These are phyloP conservation scores for Apophysomyces sp. DNA, from an alignment of 371 early-diverging fungal genomes.

Conservation along the genomic window DNA sequence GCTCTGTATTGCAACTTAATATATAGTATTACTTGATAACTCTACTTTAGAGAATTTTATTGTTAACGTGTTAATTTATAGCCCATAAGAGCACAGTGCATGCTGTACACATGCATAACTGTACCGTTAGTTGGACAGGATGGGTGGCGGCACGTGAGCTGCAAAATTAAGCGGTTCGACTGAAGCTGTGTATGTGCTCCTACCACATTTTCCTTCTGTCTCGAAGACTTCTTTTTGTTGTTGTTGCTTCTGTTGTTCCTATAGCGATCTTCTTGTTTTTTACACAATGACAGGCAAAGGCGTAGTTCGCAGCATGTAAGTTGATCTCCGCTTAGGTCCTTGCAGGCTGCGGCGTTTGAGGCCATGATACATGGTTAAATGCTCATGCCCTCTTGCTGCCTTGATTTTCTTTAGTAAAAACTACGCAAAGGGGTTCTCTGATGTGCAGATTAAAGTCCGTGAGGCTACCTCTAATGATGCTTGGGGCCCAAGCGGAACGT, in stretches of 20 bases:
- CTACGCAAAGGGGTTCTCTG: constrained; percentile 93
- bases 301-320: constrained; percentile 2
- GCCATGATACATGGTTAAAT: background rate
- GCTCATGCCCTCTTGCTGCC: background rate
- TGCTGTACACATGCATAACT: too few species aligned
- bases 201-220: background rate
- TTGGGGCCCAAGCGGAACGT: constrained; percentile 80
- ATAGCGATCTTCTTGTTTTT: background rate
- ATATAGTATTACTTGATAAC: too few species aligned
- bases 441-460: constrained; percentile 93
- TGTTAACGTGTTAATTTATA: too few species aligned
- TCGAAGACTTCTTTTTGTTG: background rate
- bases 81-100: too few species aligned
- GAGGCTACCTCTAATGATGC: constrained; percentile 94
- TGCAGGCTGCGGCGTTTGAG: background rate
- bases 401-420: constrained; percentile 73
- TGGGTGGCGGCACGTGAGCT: too few species aligned
- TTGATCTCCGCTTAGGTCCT: background rate
- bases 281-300: background rate
- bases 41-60: too few species aligned
- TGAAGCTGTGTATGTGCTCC: too few species aligned
- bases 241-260: background rate
- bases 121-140: too few species aligned
- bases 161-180: too few species aligned
- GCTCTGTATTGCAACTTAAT: too few species aligned